Conservation (phyloP, 768 basidiomycete genomes). For the Suillus occidentalis region DNA sequence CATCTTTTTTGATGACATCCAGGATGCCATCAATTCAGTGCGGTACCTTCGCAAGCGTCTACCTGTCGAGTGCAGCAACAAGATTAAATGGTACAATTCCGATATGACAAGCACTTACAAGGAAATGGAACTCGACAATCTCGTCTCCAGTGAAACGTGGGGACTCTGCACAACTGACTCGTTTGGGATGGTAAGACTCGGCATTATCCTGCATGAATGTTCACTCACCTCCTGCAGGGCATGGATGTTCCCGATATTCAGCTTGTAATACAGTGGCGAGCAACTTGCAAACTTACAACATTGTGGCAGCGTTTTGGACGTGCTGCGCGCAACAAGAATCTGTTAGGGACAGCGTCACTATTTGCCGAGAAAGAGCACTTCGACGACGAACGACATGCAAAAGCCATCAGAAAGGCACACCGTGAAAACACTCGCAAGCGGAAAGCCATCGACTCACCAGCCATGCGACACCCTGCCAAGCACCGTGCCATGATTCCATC, state of each 20-base stretch:
- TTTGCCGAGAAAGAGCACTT: slow-evolving; percentile 30
- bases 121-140: slow-evolving; percentile 10
- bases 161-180: slow-evolving; percentile 33
- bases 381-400: slow-evolving; percentile 8
- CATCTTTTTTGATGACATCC: slow-evolving; percentile 17
- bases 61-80: slow-evolving; percentile 7
- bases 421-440: too few relatives aligned
- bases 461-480: too few relatives aligned
- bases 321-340: too few relatives aligned
- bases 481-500: too few relatives aligned
- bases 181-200: slow-evolving; percentile 33
- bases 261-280: slow-evolving; percentile 36
- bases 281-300: slow-evolving; percentile 22
- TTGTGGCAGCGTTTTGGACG: slow-evolving; percentile 38
- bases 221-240: too few relatives aligned
- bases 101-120: slow-evolving; percentile 23
- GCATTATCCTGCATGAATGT: too few relatives aligned
- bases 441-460: too few relatives aligned
- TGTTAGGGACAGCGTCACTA: slow-evolving; percentile 3
- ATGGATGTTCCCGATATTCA: slow-evolving; percentile 27
- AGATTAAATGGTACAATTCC: slow-evolving; percentile 30
- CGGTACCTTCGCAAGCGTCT: slow-evolving; percentile 18
- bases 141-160: slow-evolving; percentile 18
- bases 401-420: too few relatives aligned
- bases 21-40: slow-evolving; percentile 2